Evolutionary conservation across 768 basidiomycete genomes (phyloP), one percentile per base, ranked within the genome.

Genomic region (Tulasnella sp.): DNA sequence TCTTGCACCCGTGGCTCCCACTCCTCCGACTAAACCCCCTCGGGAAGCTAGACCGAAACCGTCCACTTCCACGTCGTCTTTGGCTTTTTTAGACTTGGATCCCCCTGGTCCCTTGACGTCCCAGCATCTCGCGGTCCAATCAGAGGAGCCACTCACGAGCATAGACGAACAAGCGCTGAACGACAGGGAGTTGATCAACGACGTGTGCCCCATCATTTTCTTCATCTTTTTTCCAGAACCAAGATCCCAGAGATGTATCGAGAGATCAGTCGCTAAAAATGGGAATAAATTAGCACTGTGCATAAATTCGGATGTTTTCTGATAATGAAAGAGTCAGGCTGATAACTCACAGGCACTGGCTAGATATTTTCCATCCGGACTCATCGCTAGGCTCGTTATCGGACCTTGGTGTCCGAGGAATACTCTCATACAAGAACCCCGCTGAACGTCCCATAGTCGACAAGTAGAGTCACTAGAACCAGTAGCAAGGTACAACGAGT

Each of bases 71-170:
- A 49, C 28, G 4, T 59, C 56, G n/a, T 59, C 59, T 22, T 46
- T 45, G 31, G 16, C 48, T 10, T 72, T 58, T 62, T 81, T 84
- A 20, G 59, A 66, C 22, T 71, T 72, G 9, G 66, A 62, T 0
- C 85, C 85, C 9, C 87, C 89, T 8, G 82, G 65, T 39, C 73
- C 67, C 65, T 85, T 92, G 31, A 95, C 81, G 63, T 99, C 95
- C 95, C 95, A 99, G 52, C 90, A 91, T n/a, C 93, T 74, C 15
- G 96, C 91, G 0, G 95, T 96, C 77, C 88, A 92, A 63, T 99
- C 95, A 27, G 89, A 79, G 22, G 84, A 76, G 5, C 92, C 92
- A 53, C 88, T 92, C 10, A 96, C 82, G 31, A 99, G 76, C 48
- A 98, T 65, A 1, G 81, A 80, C 0, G 90, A 91, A 64, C 96